phyloP scores from a whole-genome alignment of 192 early-diverging fungal genomes.

The Hyaloraphidium curvatum region DNA sequence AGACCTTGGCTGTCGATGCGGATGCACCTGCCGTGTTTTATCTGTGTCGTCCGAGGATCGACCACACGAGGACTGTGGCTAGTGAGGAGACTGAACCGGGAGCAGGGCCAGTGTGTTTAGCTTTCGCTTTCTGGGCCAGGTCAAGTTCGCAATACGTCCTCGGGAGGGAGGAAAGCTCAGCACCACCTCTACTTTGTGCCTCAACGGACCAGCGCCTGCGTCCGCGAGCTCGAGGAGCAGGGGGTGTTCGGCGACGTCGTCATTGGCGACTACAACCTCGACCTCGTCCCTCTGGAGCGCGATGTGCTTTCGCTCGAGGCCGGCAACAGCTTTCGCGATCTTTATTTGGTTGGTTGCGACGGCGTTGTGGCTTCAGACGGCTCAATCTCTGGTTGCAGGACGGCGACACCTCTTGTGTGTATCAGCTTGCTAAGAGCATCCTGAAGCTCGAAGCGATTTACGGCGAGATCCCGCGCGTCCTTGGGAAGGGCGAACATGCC shows the following conservation, averaged over 20 bases:
- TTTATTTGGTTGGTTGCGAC: slow-evolving; percentile 39
- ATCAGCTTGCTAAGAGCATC: slow-evolving; percentile 52
- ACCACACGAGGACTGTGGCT: slow-evolving; percentile 69
- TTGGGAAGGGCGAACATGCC: slow-evolving; percentile 76
- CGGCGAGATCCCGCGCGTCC: slow-evolving; percentile 74
- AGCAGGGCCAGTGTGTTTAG: no score
- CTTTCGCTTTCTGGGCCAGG: no score
- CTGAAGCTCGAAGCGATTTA: slow-evolving; percentile 78
- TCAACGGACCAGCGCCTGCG: slow-evolving; percentile 69
- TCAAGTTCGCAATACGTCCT: no score
- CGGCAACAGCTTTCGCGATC: slow-evolving; percentile 57
- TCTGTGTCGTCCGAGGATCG: slow-evolving; percentile 54
- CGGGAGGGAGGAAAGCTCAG: neutral
- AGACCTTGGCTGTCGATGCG: slow-evolving; percentile 38
- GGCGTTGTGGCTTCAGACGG: neutral
- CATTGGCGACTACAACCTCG: slow-evolving; percentile 73
- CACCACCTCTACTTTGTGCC: slow-evolving; percentile 91
- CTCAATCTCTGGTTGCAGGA: slow-evolving; percentile 24
- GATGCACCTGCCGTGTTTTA: slow-evolving; percentile 65
- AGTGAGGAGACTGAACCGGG: slow-evolving; percentile 18
- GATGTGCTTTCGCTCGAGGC: slow-evolving; percentile 81
- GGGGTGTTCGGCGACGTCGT: slow-evolving; percentile 74
- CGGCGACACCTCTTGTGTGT: slow-evolving; percentile 51
- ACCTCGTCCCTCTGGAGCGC: slow-evolving; percentile 75
- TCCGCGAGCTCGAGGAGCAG: slow-evolving; percentile 83